Evolutionary conservation across 2,329 filamentous ascomycete species (phyloP).

Genomic region (Zopfia rhizophila): DNA sequence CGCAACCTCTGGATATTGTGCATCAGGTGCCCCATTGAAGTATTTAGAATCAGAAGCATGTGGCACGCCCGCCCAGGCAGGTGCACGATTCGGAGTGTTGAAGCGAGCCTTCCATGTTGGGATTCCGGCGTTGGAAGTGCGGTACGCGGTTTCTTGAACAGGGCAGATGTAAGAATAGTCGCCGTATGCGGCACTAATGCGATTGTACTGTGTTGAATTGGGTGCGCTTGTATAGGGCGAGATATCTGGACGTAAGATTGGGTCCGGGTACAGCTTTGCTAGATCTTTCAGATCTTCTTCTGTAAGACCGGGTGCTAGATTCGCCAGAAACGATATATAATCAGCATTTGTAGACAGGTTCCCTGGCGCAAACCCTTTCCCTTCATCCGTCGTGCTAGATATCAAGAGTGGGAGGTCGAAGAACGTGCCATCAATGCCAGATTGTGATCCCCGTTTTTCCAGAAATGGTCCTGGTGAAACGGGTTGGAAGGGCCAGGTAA

Average conservation of each 20-base stretch:
- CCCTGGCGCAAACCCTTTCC: slow-evolving; percentile 41
- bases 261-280: slow-evolving; percentile 41
- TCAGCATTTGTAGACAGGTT: slow-evolving; percentile 50
- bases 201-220: slow-evolving; percentile 57
- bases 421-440: slow-evolving; percentile 46
- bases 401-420: slow-evolving; percentile 46
- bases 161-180: slow-evolving; percentile 51
- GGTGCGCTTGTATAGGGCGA: slow-evolving; percentile 49
- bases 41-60: slow-evolving; percentile 44
- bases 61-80: slow-evolving; percentile 42
- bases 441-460: slow-evolving; percentile 58
- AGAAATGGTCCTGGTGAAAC: slow-evolving; percentile 58
- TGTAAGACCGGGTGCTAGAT: slow-evolving; percentile 42
- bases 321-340: slow-evolving; percentile 44
- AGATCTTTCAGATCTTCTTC: slow-evolving; percentile 41
- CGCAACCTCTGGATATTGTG: slow-evolving; percentile 42
- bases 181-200: slow-evolving; percentile 55
- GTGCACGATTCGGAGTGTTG: slow-evolving; percentile 44
- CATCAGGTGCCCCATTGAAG: slow-evolving; percentile 40
- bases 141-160: slow-evolving; percentile 44
- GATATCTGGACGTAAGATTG: slow-evolving; percentile 21
- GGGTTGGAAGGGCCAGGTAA: slow-evolving; percentile 63
- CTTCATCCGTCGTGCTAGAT: slow-evolving; percentile 51
- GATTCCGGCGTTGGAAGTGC: slow-evolving; percentile 29
- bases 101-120: slow-evolving; percentile 49